Percentiles rank a stretch among this genome's conserved stretches.
Evolutionary conservation across 2,329 filamentous ascomycete genomes (phyloP).

Genomic region (Pseudogymnoascus sp.): DNA sequence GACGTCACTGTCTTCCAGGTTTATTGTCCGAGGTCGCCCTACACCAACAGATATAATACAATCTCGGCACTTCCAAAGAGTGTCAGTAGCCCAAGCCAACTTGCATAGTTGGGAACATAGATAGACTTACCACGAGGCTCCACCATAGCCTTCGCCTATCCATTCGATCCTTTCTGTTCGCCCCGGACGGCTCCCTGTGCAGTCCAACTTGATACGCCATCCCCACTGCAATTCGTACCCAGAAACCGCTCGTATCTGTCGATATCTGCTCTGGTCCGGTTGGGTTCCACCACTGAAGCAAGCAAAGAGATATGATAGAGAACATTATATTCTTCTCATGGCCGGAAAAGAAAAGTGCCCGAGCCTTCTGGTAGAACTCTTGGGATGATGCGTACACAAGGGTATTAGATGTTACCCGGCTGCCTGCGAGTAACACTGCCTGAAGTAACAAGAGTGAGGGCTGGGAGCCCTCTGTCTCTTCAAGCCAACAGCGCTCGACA

Average conservation of each 20-base stretch:
- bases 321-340: constrained; percentile 30
- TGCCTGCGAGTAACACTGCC: constrained; percentile 36
- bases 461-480: constrained; percentile 22
- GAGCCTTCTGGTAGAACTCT: constrained; percentile 30
- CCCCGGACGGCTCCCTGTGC: constrained; percentile 33
- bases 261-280: constrained; percentile 31
- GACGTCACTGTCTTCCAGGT: constrained; percentile 10
- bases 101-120: background rate
- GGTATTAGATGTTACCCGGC: constrained; percentile 31
- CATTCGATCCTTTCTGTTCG: constrained; percentile 27
- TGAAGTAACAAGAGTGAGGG: constrained; percentile 31
- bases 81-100: background rate
- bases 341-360: constrained; percentile 30
- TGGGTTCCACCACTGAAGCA: constrained; percentile 32
- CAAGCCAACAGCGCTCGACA: constrained; percentile 24
- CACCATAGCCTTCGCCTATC: constrained; percentile 37
- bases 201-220: constrained; percentile 38
- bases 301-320: constrained; percentile 26
- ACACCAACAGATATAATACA: constrained; percentile 34
- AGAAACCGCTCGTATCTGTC: constrained; percentile 38
- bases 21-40: constrained; percentile 10
- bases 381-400: constrained; percentile 24
- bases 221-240: constrained; percentile 36
- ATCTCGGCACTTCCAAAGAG: constrained; percentile 28
- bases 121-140: constrained; percentile 33